Base-by-base conservation (phyloP, 2,329 filamentous ascomycete genomes). In the Xylariaceae sp. region DNA sequence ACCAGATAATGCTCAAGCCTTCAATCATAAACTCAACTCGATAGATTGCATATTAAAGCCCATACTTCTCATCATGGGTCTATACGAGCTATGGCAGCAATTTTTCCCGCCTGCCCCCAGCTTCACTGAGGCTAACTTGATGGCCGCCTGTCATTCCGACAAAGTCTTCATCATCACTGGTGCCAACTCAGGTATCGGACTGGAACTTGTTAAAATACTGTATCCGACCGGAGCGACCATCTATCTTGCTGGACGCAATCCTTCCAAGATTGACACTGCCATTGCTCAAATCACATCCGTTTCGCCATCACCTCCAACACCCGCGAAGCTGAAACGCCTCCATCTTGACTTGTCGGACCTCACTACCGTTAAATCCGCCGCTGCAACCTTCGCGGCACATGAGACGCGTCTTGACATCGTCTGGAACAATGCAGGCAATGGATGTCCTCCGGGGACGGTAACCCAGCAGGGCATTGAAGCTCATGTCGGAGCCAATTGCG, bases 121-220 rank as follows among this genome's bases (percentile, higher is more conserved):
- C 22, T 27, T 27, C 22, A 27, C 22, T 7, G 22, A 27, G 7
- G 7, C 22, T 4, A 7, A 27, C 22, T 27, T 27, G 22, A 7
- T 27, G 22, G 22, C 22, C 7, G 7, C 22, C 22, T 27, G 22
- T 7, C 22, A 27, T 27, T 27, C 22, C 4, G 45, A 18, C 39
- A 42, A 47, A 18, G 15, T 55, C 18, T 52, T 49, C 39, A 52
- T 52, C 9, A 18, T 52, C 36, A 52, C 49, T 2, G 46, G 46
- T 5, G 42, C 45, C 4, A 52, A 49, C 32, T 52, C 49, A 11
- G 45, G 49, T 10, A 42, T 49, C 22, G 46, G 50, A 12, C 46
- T 52, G 5, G 42, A 38, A 2, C 39, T 52, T 2, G 30, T 44
- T 12, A 49, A 49, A 14, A 32, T 52, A 11, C 39, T 52, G 11